Conservation (phyloP, 805 yeast species). For the Wickerhamiella alocasiicola region DNA sequence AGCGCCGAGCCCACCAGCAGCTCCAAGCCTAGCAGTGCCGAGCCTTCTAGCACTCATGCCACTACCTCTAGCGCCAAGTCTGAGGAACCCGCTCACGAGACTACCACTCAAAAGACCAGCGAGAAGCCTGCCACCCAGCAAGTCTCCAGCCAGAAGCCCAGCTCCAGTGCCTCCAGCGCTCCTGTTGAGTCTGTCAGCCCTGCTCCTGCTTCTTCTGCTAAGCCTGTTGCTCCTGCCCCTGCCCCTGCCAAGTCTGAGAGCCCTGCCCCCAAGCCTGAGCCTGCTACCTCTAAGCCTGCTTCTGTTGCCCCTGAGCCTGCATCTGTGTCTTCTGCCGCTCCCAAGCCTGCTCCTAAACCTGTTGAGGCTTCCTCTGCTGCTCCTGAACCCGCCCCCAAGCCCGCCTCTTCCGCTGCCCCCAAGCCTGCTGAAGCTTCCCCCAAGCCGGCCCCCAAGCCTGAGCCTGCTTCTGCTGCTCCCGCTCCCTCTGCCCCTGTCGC, state of each 20-base stretch:
- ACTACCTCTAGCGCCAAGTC: neutral
- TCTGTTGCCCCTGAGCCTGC: too few relatives aligned
- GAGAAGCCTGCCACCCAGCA: too few relatives aligned
- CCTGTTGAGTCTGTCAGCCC: neutral
- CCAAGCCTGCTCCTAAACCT: neutral
- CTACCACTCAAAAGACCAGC: neutral
- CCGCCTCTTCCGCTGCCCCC: neutral
- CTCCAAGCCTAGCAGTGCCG: neutral
- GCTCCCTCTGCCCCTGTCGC: neutral
- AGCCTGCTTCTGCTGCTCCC: neutral
- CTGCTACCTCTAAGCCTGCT: too few relatives aligned
- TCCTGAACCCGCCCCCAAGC: neutral
- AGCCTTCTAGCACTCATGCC: neutral
- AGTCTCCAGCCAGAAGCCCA: too few relatives aligned
- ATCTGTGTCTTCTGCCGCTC: neutral
- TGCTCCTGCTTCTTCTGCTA: neutral
- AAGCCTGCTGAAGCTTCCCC: too few relatives aligned
- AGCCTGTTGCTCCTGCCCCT: too few relatives aligned
- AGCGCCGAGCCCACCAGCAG: neutral
- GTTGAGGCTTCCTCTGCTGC: neutral
- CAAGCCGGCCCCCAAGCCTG: neutral
- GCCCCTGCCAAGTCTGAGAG: too few relatives aligned
- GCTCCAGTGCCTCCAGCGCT: neutral
- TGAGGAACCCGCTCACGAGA: neutral
- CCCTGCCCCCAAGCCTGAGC: too few relatives aligned